phyloP scores from a whole-genome alignment of 1,284 basidiomycete genomes.

The Pseudozyma sp. region DNA sequence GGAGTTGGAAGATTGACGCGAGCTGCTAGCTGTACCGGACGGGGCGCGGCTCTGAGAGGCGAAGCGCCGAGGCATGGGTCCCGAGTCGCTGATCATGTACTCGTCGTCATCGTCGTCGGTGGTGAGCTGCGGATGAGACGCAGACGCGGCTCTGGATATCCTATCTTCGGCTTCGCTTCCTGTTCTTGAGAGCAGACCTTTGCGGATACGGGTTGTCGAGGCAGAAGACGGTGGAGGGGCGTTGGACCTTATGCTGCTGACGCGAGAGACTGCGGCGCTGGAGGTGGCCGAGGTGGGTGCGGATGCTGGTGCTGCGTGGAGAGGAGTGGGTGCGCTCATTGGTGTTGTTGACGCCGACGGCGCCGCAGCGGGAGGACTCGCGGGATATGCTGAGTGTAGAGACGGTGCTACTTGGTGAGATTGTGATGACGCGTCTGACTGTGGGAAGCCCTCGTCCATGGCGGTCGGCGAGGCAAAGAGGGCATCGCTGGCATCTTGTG shows the following conservation, averaged over 20 bases:
- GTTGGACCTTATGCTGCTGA: constrained; percentile 38
- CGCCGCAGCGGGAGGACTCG: constrained; percentile 18
- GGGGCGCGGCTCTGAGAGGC: constrained; percentile 34
- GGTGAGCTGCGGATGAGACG: constrained; percentile 23
- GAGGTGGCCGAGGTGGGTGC: constrained; percentile 22
- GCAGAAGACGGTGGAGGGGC: constrained; percentile 40
- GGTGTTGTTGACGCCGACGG: constrained; percentile 25
- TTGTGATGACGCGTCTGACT: neutral
- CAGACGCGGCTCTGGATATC: constrained; percentile 15
- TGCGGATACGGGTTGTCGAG: constrained; percentile 41
- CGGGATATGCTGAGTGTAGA: neutral
- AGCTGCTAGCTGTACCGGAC: constrained; percentile 3
- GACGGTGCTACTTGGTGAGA: neutral
- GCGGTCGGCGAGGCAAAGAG: constrained; percentile 29
- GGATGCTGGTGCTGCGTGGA: constrained; percentile 12
- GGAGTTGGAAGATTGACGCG: constrained; percentile 40
- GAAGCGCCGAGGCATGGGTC: constrained; percentile 52
- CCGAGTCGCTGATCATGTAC: constrained; percentile 50
- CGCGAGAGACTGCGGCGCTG: constrained; percentile 40
- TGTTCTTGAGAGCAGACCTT: constrained; percentile 44
- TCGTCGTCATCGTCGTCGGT: constrained; percentile 56
- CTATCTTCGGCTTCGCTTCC: constrained; percentile 50
- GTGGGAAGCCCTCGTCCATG: constrained; percentile 20
- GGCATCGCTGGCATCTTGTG: neutral
- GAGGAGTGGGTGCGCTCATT: constrained; percentile 41